Conservation (phyloP, 371 early-diverging fungal genomes). For the Rhizopus sp. region DNA sequence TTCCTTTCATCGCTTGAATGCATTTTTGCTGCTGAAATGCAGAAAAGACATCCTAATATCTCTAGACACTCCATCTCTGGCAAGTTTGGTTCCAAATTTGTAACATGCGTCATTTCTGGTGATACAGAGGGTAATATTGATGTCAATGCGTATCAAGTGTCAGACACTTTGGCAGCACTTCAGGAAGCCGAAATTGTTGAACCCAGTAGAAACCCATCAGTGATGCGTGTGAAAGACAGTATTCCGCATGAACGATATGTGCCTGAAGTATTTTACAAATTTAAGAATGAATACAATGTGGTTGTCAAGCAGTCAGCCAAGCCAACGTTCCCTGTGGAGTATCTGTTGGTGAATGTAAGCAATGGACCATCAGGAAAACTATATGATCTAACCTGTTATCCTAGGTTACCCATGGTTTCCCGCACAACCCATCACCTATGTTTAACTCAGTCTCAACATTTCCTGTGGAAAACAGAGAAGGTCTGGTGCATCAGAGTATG, state of each 20-base stretch:
- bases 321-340: constrained; percentile 96
- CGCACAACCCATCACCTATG: constrained; percentile 74
- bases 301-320: constrained; percentile 84
- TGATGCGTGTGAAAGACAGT: constrained; percentile 86
- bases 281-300: constrained; percentile 91
- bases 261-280: constrained; percentile 95
- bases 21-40: constrained; percentile 89
- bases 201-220: constrained; percentile 84
- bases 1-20: constrained; percentile 95
- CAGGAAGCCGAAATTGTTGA: constrained; percentile 92
- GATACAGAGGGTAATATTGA: constrained; percentile 84
- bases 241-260: constrained; percentile 80
- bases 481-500: constrained; percentile 24
- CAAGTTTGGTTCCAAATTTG: constrained; percentile 89
- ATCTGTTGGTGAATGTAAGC: constrained; percentile 90
- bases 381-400: background rate
- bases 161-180: constrained; percentile 90
- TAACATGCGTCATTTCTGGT: constrained; percentile 91
- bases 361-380: background rate
- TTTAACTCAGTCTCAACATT: constrained; percentile 68
- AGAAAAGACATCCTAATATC: constrained; percentile 75
- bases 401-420: constrained; percentile 94
- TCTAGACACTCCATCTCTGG: constrained; percentile 76
- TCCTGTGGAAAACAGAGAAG: constrained; percentile 69
- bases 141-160: constrained; percentile 90